Conservation (phyloP, 2,329 filamentous ascomycete genomes). For the Diaporthe humulicola region DNA sequence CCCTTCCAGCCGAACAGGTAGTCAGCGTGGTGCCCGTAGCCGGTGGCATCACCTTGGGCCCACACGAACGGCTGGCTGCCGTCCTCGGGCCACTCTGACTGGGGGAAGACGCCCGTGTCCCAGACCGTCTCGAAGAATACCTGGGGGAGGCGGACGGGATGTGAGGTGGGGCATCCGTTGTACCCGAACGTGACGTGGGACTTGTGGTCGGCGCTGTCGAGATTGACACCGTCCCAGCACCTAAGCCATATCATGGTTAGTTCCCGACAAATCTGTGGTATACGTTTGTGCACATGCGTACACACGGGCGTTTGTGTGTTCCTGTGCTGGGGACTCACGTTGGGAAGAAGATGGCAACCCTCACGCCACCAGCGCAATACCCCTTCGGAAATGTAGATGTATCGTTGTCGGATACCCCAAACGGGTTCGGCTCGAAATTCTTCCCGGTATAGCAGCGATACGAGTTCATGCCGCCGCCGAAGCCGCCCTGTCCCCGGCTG, state of each 20-base stretch:
- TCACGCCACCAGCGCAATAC: constrained; percentile 54
- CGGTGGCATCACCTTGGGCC: constrained; percentile 49
- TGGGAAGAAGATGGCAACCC: constrained; percentile 30
- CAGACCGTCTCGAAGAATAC: constrained; percentile 46
- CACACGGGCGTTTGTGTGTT: no score
- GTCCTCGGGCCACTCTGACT: constrained; percentile 46
- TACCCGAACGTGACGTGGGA: constrained; percentile 60
- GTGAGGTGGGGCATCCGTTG: constrained; percentile 44
- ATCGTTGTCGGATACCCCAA: constrained; percentile 51
- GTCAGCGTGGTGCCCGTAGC: constrained; percentile 54
- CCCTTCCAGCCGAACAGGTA: constrained; percentile 55
- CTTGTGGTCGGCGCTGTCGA: constrained; percentile 61
- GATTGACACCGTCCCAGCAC: constrained; percentile 68
- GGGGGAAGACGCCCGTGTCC: constrained; percentile 44
- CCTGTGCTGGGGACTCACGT: background rate
- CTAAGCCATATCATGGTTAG: constrained; percentile 25
- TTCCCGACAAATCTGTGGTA: fast-evolving
- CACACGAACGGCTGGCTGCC: constrained; percentile 49
- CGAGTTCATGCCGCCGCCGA: constrained; percentile 46
- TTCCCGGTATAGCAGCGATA: constrained; percentile 55
- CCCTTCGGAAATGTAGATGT: constrained; percentile 51
- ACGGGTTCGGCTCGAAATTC: constrained; percentile 41
- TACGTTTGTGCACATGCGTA: background rate
- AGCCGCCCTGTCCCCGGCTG: constrained; percentile 46
- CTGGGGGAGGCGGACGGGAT: constrained; percentile 46